Conservation (phyloP, 345 rosid species). For the Gossypium raimondii region DNA sequence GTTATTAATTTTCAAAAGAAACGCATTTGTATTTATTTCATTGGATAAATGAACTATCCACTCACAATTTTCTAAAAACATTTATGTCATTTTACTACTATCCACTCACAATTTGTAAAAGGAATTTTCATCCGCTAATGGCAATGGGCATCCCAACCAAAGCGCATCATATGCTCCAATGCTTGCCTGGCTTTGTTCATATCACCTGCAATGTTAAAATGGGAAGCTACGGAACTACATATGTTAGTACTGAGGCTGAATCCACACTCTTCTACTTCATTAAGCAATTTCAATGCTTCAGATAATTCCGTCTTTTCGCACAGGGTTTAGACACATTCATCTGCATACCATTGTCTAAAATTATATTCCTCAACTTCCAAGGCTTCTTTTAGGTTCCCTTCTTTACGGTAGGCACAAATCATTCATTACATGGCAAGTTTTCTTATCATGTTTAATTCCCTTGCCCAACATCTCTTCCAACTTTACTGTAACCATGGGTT, state of each 20-base stretch:
- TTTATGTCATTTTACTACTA: too few relatives aligned
- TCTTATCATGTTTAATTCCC: neutral
- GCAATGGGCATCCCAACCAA: neutral
- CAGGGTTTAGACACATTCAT: neutral
- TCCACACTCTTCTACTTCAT: neutral
- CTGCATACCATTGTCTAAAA: neutral
- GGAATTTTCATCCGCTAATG: neutral
- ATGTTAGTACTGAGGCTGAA: neutral
- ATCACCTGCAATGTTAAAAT: neutral
- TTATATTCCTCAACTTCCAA: neutral
- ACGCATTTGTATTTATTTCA: too few relatives aligned
- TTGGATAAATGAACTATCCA: too few relatives aligned
- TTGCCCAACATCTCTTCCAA: neutral
- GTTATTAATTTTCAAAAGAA: too few relatives aligned
- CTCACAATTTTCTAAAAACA: too few relatives aligned
- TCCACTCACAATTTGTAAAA: too few relatives aligned
- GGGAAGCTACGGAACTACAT: neutral
- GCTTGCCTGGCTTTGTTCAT: neutral
- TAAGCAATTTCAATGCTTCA: neutral
- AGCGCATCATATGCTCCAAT: neutral
- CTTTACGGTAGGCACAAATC: neutral
- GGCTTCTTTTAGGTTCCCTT: slow-evolving; percentile 1
- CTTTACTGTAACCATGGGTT: neutral
- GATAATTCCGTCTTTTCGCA: neutral
- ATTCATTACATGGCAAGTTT: neutral